Conservation (phyloP, 495 filamentous ascomycete species). For the Trichoderma erinaceum region DNA sequence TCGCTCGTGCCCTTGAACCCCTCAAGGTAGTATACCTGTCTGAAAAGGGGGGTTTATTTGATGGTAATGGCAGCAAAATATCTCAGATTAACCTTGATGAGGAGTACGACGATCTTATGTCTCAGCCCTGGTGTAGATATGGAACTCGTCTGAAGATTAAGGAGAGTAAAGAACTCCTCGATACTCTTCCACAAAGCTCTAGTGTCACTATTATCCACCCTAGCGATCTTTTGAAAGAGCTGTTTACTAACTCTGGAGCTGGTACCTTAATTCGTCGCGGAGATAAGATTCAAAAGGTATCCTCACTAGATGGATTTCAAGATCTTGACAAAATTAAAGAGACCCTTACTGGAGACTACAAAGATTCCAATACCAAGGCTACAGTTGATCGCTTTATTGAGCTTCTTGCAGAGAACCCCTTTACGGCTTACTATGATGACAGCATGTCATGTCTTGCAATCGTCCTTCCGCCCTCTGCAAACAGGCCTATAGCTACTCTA, state of each 20-base stretch:
- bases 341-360: constrained; percentile 77
- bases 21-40: constrained; percentile 97
- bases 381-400: constrained; percentile 85
- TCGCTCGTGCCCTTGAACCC: constrained; percentile 83
- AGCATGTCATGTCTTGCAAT: constrained; percentile 96
- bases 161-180: constrained; percentile 92
- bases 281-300: constrained; percentile 77
- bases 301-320: constrained; percentile 69
- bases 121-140: constrained; percentile 91
- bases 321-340: constrained; percentile 72
- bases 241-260: constrained; percentile 93
- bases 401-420: constrained; percentile 64
- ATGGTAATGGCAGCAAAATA: constrained; percentile 92
- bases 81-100: constrained; percentile 97
- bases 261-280: constrained; percentile 92
- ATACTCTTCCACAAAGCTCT: constrained; percentile 72
- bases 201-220: constrained; percentile 98
- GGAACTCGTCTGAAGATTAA: constrained; percentile 97
- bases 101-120: constrained; percentile 93
- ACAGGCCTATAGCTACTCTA: constrained; percentile 57
- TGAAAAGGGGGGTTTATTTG: constrained; percentile 94
- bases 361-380: constrained; percentile 72
- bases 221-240: constrained; percentile 86
- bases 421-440: constrained; percentile 94
- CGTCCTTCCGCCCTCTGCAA: constrained; percentile 35